Conservation (phyloP, 1,284 basidiomycete genomes). For the Sporisorium exsertum region DNA sequence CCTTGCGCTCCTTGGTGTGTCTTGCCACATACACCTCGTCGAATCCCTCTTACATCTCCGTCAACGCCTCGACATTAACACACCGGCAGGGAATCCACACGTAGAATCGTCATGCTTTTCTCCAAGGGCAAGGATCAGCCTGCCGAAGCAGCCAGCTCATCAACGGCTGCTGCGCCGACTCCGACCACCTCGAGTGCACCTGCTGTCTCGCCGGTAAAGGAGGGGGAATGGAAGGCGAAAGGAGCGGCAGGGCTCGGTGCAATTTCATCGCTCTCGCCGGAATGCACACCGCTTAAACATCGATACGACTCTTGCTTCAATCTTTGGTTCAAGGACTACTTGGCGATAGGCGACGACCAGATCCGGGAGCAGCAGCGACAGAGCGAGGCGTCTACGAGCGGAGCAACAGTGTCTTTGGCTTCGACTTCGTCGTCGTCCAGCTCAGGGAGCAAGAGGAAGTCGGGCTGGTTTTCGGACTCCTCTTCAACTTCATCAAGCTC, state of each 20-base stretch:
- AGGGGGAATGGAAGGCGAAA: slow-evolving; percentile 25
- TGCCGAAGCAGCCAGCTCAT: slow-evolving; percentile 9
- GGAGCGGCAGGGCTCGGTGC: slow-evolving; percentile 46
- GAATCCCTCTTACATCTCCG: neutral
- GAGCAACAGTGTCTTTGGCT: slow-evolving; percentile 9
- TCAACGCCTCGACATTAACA: neutral
- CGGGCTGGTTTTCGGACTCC: slow-evolving; percentile 37
- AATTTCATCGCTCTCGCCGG: slow-evolving; percentile 74
- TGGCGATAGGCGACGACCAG: slow-evolving; percentile 70
- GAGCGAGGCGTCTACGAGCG: slow-evolving; percentile 69
- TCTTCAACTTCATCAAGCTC: slow-evolving; percentile 20
- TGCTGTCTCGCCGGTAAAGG: neutral
- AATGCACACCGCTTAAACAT: slow-evolving; percentile 89
- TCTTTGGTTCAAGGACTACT: slow-evolving; percentile 93
- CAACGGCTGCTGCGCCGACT: slow-evolving; percentile 11
- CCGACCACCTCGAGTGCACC: slow-evolving; percentile 2
- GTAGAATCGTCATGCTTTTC: slow-evolving; percentile 24
- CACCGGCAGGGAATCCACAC: neutral
- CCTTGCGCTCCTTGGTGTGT: no score
- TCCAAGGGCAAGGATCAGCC: slow-evolving; percentile 19
- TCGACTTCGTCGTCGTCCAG: neutral
- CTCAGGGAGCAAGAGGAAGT: slow-evolving; percentile 29
- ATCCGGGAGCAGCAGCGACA: slow-evolving; percentile 65
- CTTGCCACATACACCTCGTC: neutral
- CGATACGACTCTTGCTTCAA: slow-evolving; percentile 94